Evolutionary conservation across 2,329 filamentous ascomycete genomes (phyloP), one percentile per base, ranked within the genome.

Genomic region (Botrytis byssoidea): DNA sequence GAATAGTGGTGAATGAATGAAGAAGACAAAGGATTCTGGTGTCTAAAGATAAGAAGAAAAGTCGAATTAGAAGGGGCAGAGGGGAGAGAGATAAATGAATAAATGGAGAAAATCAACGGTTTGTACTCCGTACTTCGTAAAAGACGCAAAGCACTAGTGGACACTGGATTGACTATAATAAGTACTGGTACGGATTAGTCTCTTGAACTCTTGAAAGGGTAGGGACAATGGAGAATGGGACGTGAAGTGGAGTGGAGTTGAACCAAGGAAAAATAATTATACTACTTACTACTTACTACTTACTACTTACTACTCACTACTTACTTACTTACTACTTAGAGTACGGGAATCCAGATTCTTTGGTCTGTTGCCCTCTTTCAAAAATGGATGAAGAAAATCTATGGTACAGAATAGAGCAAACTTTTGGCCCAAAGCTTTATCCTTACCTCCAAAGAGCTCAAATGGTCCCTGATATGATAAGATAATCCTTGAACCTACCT

Each of bases 71-170:
- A 44, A 37, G 51, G 20, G n/a, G 40, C 35, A 59, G 40, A 44
- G 66, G 14, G 40, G n/a, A 57, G 48, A 57, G 40, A 57, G 48
- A 69, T 69, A 69, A 57, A 57, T 69, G 48, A 44, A 66, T 55
- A 55, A 55, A 55, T 55, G 48, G 48, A 69, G 29, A 57, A 57
- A 57, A 29, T 32, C 40, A 57, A 57, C 48, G 66, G 40, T 57
- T 25, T n/a, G 48, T 55, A 55, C 48, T 55, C 48, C 48, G 48
- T 55, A n/a, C 25, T 55, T 51, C 42, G 59, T 61, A n/a, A 68
- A 68, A 57, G 35, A 42, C 18, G 25, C 8, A 14, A 68, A 57
- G 66, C 35, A 40, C 65, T 55, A 68, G 44, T 51, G 42, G 64
- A 37, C 22, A 51, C 44, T 67, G 42, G 61, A 42, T 37, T 40